Evolutionary conservation across 345 rosid species (phyloP).

Genomic region (Laguncularia racemosa): DNA sequence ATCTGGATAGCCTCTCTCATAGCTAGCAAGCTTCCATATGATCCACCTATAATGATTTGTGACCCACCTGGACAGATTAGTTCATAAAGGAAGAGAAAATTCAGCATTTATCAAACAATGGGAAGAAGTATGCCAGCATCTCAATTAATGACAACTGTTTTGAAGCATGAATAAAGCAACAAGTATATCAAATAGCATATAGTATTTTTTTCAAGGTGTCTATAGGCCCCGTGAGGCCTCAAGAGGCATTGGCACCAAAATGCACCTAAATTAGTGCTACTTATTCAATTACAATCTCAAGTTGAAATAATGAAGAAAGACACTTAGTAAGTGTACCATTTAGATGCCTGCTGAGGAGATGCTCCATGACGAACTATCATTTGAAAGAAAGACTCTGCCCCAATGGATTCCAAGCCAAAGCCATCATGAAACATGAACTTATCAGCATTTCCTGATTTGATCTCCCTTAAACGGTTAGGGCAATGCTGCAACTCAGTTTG

Average conservation of each 20-base stretch:
- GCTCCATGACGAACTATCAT: slow-evolving; percentile 69
- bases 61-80: slow-evolving; percentile 61
- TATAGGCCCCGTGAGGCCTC: not conserved
- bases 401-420: slow-evolving; percentile 40
- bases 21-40: slow-evolving; percentile 88
- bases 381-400: slow-evolving; percentile 46
- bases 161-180: too few relatives aligned
- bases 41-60: slow-evolving; percentile 88
- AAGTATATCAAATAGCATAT: too few relatives aligned
- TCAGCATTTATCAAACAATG: not conserved
- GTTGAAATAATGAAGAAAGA: slow-evolving; percentile 3
- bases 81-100: slow-evolving; percentile 2
- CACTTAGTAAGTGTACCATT: slow-evolving; percentile 39
- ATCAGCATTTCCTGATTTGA: slow-evolving; percentile 50
- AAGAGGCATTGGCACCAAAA: too few relatives aligned
- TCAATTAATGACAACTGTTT: too few relatives aligned
- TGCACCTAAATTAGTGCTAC: not conserved
- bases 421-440: slow-evolving; percentile 47
- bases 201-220: too few relatives aligned
- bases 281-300: not conserved
- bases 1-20: slow-evolving; percentile 54
- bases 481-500: slow-evolving; percentile 35
- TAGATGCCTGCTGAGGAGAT: slow-evolving; percentile 45
- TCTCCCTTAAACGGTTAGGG: slow-evolving; percentile 29
- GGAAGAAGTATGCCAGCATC: too few relatives aligned